Evolutionary conservation across 164 flowering plant genomes (phyloP).

Genomic region (Berberis vulgaris): DNA sequence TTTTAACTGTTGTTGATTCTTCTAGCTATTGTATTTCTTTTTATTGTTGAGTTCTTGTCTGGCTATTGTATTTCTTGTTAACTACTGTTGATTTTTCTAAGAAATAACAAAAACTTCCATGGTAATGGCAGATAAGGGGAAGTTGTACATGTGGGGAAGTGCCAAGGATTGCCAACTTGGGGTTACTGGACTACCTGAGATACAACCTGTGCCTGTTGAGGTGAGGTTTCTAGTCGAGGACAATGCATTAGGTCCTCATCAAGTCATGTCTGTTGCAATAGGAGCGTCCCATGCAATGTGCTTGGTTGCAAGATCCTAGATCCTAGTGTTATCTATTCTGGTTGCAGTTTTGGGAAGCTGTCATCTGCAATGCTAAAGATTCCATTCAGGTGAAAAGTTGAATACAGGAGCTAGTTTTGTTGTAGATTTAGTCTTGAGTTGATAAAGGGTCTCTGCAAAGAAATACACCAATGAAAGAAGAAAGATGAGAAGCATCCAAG

Average conservation of each 20-base stretch:
- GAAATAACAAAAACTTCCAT: neutral
- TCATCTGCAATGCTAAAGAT: neutral
- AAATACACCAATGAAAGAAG: neutral
- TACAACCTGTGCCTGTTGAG: conserved; percentile 54
- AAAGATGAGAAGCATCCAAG: neutral
- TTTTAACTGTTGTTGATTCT: too few species aligned
- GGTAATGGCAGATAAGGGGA: conserved; percentile 53
- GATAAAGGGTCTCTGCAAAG: neutral
- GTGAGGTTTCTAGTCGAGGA: conserved; percentile 69
- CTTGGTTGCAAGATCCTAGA: conserved; percentile 42
- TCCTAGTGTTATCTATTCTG: neutral
- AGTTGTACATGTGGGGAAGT: conserved; percentile 93
- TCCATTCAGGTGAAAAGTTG: neutral
- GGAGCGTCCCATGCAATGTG: conserved; percentile 93
- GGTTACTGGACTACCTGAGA: conserved; percentile 77
- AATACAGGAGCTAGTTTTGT: neutral
- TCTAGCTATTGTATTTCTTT: too few species aligned
- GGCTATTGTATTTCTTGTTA: too few species aligned
- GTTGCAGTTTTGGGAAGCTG: neutral
- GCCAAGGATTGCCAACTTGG: conserved; percentile 76
- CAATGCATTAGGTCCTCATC: conserved; percentile 52
- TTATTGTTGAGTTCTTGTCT: too few species aligned
- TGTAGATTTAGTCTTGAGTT: neutral
- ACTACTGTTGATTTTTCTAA: too few species aligned
- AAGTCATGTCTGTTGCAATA: conserved; percentile 56